Base-by-base conservation (phyloP, 345 rosid genomes). In the Gossypium mustelinum region DNA sequence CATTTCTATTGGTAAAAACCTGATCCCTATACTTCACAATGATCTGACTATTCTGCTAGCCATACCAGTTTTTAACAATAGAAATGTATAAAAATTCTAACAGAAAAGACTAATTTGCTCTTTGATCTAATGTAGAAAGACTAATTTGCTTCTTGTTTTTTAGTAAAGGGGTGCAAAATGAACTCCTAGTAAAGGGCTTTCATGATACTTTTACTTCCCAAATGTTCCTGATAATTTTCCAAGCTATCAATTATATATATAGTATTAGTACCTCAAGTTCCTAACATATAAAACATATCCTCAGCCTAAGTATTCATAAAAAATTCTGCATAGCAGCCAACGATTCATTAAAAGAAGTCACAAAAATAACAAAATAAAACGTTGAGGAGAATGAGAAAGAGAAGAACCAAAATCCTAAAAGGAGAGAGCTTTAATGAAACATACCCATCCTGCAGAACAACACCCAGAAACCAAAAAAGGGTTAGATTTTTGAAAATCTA, bases 371-470 rank as follows among this genome's bases (percentile, higher is more conserved):
- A 25, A 18, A 43, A 57, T 2, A 51, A 45, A 77, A 13, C 14
- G 41, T 69, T 50, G 29, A 72, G 16, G 20, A 52, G 2, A 39
- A 18, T 12, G 41, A 27, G 61, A 76, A 24, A 12, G 17, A 67
- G n/a, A 67, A 70, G 68, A 79, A 80, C 77, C 68, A 74, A 58
- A 84, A 34, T 69, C 67, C 45, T 45, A 4, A 72, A 8, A 63
- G 73, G 62, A 20, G 50, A 68, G 75, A 73, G 60, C 29, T 63
- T 12, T 45, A 66, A 48, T 73, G 67, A 74, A 75, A 80, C 93
- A 67, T 87, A 86, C 94, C 94, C 94, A 80, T 89, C 91, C 94
- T 85, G 91, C 93, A 75, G 73, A 78, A 48, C 7, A 71, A 22
- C 18, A 76, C 68, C 20, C 47, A 58, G 50, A 73, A 74, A 12